phyloP scores from a whole-genome alignment of 441 rosid species.

The Eutrema salsugineum region DNA sequence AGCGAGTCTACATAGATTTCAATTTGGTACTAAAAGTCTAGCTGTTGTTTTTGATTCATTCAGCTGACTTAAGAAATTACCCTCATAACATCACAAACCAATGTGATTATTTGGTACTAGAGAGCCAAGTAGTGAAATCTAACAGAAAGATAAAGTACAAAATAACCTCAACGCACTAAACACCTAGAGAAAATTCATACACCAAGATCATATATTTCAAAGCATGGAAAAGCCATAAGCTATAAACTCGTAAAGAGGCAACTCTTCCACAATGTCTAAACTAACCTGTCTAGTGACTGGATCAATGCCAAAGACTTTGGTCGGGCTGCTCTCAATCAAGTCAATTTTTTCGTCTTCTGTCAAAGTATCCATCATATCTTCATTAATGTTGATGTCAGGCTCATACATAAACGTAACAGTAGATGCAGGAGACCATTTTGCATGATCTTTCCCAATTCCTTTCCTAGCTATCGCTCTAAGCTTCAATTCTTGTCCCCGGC shows the following conservation, averaged over 20 bases:
- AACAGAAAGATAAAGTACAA: not conserved
- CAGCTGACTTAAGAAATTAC: not conserved
- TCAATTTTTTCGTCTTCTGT: slow-evolving; percentile 64
- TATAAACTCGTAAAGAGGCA: not conserved
- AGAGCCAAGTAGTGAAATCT: not conserved
- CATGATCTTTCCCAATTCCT: slow-evolving; percentile 96
- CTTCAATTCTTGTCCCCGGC: slow-evolving; percentile 81
- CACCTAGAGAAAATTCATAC: not conserved
- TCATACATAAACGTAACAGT: slow-evolving; percentile 92
- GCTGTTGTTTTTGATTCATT: not conserved
- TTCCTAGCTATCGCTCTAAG: slow-evolving; percentile 90
- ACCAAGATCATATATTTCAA: not conserved
- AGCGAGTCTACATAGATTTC: not conserved
- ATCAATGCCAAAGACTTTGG: slow-evolving; percentile 76
- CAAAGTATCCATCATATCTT: slow-evolving; percentile 80
- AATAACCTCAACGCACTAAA: not conserved
- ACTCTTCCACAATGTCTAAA: not conserved
- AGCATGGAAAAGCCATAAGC: not conserved
- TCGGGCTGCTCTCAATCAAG: slow-evolving; percentile 87
- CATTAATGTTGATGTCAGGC: slow-evolving; percentile 85
- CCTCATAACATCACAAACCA: not conserved
- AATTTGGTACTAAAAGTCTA: not conserved
- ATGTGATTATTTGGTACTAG: not conserved
- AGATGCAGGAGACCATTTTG: slow-evolving; percentile 98
- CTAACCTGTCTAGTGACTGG: slow-evolving; percentile 62